Percentiles rank a stretch among this genome's conserved stretches.
Evolutionary conservation across 2,329 filamentous ascomycete genomes (phyloP).

Genomic region (Hyphodiscus sp.): DNA sequence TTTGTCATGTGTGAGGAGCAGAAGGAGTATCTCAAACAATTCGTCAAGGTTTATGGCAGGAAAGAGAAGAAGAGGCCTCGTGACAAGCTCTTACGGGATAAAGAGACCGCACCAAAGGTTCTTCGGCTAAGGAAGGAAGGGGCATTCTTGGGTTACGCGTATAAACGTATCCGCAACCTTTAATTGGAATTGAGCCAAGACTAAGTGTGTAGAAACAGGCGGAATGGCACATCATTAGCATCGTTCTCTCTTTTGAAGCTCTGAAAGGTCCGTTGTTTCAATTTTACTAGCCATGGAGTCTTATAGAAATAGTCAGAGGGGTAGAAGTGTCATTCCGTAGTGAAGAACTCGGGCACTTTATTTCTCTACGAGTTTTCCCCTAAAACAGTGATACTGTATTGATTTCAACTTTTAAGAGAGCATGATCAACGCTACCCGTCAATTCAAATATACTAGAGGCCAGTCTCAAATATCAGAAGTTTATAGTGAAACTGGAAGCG

Average conservation of each 20-base stretch:
- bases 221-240: background rate
- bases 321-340: conserved; percentile 14
- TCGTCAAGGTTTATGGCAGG: conserved; percentile 28
- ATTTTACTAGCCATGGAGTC: too few species aligned
- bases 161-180: conserved; percentile 47
- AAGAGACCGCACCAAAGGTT: conserved; percentile 56
- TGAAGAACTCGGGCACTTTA: conserved; percentile 16
- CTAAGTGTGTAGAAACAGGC: background rate
- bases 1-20: conserved; percentile 28
- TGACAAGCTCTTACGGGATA: conserved; percentile 80
- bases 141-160: conserved; percentile 88
- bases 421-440: too few species aligned
- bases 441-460: too few species aligned
- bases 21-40: conserved; percentile 29
- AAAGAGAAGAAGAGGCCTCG: conserved; percentile 72
- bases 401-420: too few species aligned
- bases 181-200: conserved; percentile 6
- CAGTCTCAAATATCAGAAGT: too few species aligned
- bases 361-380: too few species aligned
- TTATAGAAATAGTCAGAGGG: background rate
- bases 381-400: too few species aligned
- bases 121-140: conserved; percentile 74
- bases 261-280: too few species aligned
- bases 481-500: too few species aligned
- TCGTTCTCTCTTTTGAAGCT: background rate